Evolutionary conservation across 2,329 filamentous ascomycete species (phyloP).

Genomic region (Fusarium vanettenii): DNA sequence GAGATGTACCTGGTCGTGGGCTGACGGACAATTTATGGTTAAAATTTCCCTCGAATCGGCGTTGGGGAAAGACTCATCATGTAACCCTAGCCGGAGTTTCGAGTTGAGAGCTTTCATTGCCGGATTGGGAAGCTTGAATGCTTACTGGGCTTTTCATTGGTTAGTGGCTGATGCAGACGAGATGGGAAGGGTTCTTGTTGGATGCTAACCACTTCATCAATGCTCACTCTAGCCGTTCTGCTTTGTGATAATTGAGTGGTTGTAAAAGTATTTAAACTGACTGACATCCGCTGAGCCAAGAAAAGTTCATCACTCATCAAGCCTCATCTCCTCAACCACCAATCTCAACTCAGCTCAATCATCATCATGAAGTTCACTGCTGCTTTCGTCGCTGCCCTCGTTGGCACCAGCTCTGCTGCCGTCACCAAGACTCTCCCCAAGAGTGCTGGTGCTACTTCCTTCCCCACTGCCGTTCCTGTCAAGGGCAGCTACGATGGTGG

Average conservation of each 20-base stretch:
- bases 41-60: slow-evolving; percentile 32
- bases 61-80: not conserved
- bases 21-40: slow-evolving; percentile 24
- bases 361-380: slow-evolving; percentile 32
- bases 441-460: slow-evolving; percentile 29
- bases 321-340: not conserved
- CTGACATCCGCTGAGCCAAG: slow-evolving; percentile 9
- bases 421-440: slow-evolving; percentile 38
- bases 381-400: slow-evolving; percentile 28
- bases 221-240: not conserved
- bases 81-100: slow-evolving; percentile 37
- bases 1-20: not conserved
- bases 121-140: slow-evolving; percentile 14
- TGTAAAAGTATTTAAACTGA: slow-evolving; percentile 20
- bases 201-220: not conserved
- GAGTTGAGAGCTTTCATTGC: slow-evolving; percentile 5
- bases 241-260: not conserved
- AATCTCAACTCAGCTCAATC: not conserved
- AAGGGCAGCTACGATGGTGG: slow-evolving; percentile 34
- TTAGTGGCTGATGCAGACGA: not conserved
- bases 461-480: slow-evolving; percentile 35
- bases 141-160: slow-evolving; percentile 14
- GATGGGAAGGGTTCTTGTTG: not conserved
- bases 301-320: not conserved
- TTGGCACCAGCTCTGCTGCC: slow-evolving; percentile 30